phyloP scores from a whole-genome alignment of 768 basidiomycete species.

The Pisolithus sp. region DNA sequence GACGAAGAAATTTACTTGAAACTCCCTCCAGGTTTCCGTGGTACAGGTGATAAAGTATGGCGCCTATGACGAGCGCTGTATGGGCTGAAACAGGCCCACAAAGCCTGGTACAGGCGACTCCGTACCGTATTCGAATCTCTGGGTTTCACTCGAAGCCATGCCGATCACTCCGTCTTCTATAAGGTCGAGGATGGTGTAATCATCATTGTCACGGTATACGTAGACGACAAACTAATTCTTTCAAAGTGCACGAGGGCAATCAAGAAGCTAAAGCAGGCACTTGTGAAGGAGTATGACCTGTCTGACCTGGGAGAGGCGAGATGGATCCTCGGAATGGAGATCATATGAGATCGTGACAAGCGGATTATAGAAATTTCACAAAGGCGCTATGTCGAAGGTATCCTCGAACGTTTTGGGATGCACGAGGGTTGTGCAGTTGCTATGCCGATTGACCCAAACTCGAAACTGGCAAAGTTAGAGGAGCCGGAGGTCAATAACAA shows the following conservation, averaged over 20 bases:
- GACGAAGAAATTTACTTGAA: conserved; percentile 23
- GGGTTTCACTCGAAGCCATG: background rate
- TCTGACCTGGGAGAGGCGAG: background rate
- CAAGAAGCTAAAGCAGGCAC: too few relatives aligned
- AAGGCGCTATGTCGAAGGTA: background rate
- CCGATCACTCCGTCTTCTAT: background rate
- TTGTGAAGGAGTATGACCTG: background rate
- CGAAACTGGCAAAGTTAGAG: background rate
- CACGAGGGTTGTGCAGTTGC: background rate
- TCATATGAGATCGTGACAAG: background rate
- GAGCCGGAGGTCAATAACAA: background rate
- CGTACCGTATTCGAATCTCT: background rate
- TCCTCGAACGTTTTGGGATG: background rate
- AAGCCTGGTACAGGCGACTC: background rate
- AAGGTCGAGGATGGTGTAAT: background rate
- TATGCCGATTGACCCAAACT: background rate
- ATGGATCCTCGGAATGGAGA: background rate
- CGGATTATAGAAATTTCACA: background rate
- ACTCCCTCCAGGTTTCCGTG: too few relatives aligned
- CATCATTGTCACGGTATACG: background rate
- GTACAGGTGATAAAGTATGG: background rate
- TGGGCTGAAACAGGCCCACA: conserved; percentile 2
- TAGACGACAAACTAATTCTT: too few relatives aligned
- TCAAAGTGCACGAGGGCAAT: too few relatives aligned
- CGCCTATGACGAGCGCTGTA: background rate